Evolutionary conservation across 139 green algal species (phyloP).

Genomic region (Coelastrella sp.): DNA sequence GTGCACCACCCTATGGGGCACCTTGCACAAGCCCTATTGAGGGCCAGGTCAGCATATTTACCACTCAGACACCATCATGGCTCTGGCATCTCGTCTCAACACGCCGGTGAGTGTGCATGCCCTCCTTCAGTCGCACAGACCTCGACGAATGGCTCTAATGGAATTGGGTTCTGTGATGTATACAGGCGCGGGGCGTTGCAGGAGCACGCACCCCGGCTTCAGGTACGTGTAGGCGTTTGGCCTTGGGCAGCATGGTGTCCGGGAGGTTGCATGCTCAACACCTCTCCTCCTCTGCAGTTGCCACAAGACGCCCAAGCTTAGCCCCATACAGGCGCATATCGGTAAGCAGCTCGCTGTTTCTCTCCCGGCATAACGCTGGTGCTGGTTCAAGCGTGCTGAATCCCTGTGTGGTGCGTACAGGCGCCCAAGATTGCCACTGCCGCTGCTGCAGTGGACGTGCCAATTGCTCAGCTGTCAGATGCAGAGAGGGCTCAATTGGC

Average conservation of each 20-base stretch:
- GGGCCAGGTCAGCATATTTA: background rate
- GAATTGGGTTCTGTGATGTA: no score
- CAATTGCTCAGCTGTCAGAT: constrained; percentile 53
- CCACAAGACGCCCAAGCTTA: background rate
- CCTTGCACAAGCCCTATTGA: background rate
- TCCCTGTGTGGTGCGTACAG: constrained; percentile 27
- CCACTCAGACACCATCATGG: background rate
- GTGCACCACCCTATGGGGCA: background rate
- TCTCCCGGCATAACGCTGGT: no score
- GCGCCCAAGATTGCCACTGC: constrained; percentile 5
- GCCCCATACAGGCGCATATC: background rate
- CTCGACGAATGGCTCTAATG: no score
- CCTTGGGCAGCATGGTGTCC: background rate
- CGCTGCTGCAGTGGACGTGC: constrained; percentile 42
- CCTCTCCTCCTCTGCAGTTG: background rate
- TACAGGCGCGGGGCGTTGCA: constrained; percentile 23
- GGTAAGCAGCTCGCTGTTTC: background rate
- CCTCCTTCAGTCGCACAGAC: background rate
- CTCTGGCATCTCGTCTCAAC: background rate
- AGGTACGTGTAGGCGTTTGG: constrained; percentile 33
- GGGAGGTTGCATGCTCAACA: background rate
- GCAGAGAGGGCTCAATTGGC: constrained; percentile 53
- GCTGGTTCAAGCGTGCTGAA: constrained; percentile 18
- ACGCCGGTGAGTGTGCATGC: background rate
- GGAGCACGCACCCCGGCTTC: constrained; percentile 23